phyloP scores from a whole-genome alignment of 2,329 filamentous ascomycete species.

The Sporothrix brunneoviolacea region DNA sequence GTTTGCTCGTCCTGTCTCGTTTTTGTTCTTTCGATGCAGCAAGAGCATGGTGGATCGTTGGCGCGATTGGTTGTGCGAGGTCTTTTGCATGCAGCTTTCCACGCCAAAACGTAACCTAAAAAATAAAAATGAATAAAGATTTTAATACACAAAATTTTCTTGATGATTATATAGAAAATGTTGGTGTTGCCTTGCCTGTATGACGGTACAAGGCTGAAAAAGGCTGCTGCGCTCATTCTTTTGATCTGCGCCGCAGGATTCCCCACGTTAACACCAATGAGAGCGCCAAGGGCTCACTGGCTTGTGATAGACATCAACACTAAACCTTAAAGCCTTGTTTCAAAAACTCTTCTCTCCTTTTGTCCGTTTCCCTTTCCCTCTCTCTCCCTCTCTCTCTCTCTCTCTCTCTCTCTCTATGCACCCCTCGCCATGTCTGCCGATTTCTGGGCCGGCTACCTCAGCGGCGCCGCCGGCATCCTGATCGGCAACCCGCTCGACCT shows the following conservation, averaged over 20 bases:
- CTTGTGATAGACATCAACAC: too few species aligned
- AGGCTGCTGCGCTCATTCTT: too few species aligned
- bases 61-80: background rate
- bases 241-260: too few species aligned
- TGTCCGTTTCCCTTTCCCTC: background rate
- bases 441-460: constrained; percentile 90
- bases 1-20: too few species aligned
- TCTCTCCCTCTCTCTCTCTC: background rate
- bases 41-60: too few species aligned
- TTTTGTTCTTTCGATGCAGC: too few species aligned
- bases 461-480: constrained; percentile 76
- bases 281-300: too few species aligned
- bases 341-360: background rate
- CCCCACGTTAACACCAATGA: too few species aligned
- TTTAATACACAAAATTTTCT: background rate
- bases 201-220: too few species aligned
- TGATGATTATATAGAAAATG: too few species aligned
- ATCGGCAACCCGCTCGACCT: constrained; percentile 73
- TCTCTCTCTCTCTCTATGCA: background rate
- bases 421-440: constrained; percentile 64
- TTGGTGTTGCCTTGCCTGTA: too few species aligned
- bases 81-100: background rate
- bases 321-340: too few species aligned
- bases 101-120: background rate
- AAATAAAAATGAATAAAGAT: constrained; percentile 1